Percentiles rank a stretch among this genome's conserved stretches.
Conservation (phyloP, 768 basidiomycete genomes). For the Harrya chromipes region DNA sequence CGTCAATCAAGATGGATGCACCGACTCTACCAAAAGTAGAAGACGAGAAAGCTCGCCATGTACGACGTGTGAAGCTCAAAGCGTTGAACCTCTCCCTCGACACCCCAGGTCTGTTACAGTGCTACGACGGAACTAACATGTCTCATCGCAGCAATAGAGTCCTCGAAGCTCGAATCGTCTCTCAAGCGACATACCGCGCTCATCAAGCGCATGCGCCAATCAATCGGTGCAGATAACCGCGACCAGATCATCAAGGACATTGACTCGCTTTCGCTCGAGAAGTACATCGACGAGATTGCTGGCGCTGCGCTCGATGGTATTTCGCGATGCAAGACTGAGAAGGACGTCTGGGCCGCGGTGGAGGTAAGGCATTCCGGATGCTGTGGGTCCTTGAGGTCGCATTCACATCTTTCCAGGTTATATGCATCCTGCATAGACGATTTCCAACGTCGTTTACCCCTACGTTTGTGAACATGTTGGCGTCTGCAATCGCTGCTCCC, state of each 20-base stretch:
- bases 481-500: conserved; percentile 56
- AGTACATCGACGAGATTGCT: conserved; percentile 94
- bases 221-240: conserved; percentile 75
- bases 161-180: conserved; percentile 85
- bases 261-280: conserved; percentile 85
- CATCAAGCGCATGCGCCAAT: conserved; percentile 89
- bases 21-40: conserved; percentile 36
- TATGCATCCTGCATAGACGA: conserved; percentile 84
- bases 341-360: conserved; percentile 87
- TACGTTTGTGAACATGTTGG: conserved; percentile 57
- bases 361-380: conserved; percentile 55
- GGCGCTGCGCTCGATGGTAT: conserved; percentile 86
- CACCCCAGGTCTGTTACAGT: conserved; percentile 42
- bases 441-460: conserved; percentile 81
- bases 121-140: neutral
- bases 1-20: conserved; percentile 20
- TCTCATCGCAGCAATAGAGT: conserved; percentile 42
- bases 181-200: conserved; percentile 94
- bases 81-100: conserved; percentile 49
- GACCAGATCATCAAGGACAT: conserved; percentile 93
- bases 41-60: conserved; percentile 51
- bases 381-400: neutral
- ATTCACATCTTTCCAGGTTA: conserved; percentile 51
- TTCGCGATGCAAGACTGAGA: conserved; percentile 84
- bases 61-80: conserved; percentile 58